These are phyloP conservation scores for Lecanicillium sp. DNA, from an alignment of 2,329 filamentous ascomycete species.

Conservation along the genomic window DNA sequence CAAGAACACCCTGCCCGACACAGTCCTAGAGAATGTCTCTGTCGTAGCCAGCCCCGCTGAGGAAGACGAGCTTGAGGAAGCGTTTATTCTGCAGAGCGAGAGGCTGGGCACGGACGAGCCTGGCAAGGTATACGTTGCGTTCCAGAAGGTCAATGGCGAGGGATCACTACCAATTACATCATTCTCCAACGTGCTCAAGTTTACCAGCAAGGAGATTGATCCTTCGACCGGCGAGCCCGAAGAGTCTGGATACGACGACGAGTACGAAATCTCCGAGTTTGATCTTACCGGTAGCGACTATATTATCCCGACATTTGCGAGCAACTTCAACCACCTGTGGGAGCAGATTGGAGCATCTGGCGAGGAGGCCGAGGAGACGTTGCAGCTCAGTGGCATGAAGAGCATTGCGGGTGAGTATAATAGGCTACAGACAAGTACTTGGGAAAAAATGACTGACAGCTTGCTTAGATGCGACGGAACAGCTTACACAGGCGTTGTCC, in stretches of 20 bases:
- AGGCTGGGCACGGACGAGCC: constrained; percentile 77
- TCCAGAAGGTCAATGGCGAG: constrained; percentile 74
- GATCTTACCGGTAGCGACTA: constrained; percentile 90
- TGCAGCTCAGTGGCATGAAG: constrained; percentile 81
- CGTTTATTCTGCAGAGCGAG: constrained; percentile 86
- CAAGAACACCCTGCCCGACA: constrained; percentile 92
- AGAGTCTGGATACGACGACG: constrained; percentile 87
- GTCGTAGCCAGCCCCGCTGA: constrained; percentile 72
- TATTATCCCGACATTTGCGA: constrained; percentile 84
- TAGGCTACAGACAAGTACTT: background rate
- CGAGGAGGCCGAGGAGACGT: constrained; percentile 83
- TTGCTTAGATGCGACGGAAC: constrained; percentile 74
- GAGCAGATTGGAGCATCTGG: constrained; percentile 84
- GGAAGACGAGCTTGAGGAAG: constrained; percentile 77
- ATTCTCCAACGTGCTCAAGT: constrained; percentile 91
- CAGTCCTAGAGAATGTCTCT: constrained; percentile 82
- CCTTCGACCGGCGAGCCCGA: constrained; percentile 89
- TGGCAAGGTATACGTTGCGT: constrained; percentile 90
- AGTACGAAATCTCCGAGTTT: constrained; percentile 93
- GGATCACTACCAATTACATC: constrained; percentile 67
- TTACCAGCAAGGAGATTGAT: constrained; percentile 97
- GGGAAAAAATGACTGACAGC: constrained; percentile 14
- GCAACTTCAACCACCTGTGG: constrained; percentile 94
- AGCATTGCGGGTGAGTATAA: constrained; percentile 72
- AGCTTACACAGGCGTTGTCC: constrained; percentile 77